Evolutionary conservation across 108 stramenopile genomes (phyloP).

Genomic region (Skeletonema tropicum): DNA sequence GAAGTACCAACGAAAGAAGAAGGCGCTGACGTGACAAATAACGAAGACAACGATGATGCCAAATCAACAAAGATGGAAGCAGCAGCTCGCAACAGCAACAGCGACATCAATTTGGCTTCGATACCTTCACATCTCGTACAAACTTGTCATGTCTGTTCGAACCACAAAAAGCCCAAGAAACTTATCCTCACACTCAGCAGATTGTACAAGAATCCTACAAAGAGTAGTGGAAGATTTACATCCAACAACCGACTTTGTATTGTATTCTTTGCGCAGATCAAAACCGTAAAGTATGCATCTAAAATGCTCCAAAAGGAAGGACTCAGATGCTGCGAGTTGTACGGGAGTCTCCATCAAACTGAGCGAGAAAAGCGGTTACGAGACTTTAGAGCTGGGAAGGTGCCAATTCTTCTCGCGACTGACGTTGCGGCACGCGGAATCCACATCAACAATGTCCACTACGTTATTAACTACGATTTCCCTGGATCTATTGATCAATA

Average conservation of each 20-base stretch:
- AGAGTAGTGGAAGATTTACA: slow-evolving; percentile 49
- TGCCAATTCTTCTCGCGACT: slow-evolving; percentile 79
- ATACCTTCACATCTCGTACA: slow-evolving; percentile 84
- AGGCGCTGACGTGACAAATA: neutral
- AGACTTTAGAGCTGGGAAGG: slow-evolving; percentile 53
- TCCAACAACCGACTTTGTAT: slow-evolving; percentile 40
- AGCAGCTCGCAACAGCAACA: slow-evolving; percentile 7
- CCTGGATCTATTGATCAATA: slow-evolving; percentile 75
- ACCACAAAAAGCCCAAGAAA: slow-evolving; percentile 87
- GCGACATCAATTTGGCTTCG: slow-evolving; percentile 45
- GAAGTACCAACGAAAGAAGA: slow-evolving; percentile 24
- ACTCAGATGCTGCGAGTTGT: slow-evolving; percentile 42
- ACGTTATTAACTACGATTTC: slow-evolving; percentile 76
- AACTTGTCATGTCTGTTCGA: slow-evolving; percentile 76
- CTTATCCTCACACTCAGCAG: slow-evolving; percentile 65
- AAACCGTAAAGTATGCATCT: slow-evolving; percentile 62
- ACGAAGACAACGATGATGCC: neutral
- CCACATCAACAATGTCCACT: slow-evolving; percentile 83
- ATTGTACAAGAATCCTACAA: slow-evolving; percentile 49
- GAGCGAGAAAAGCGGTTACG: slow-evolving; percentile 61
- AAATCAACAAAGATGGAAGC: neutral
- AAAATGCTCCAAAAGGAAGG: slow-evolving; percentile 66
- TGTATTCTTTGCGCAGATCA: slow-evolving; percentile 70
- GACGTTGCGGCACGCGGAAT: slow-evolving; percentile 85
- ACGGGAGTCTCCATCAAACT: slow-evolving; percentile 80